Conservation (phyloP, 495 filamentous ascomycete species). For the Astrothelium subdiscretum region DNA sequence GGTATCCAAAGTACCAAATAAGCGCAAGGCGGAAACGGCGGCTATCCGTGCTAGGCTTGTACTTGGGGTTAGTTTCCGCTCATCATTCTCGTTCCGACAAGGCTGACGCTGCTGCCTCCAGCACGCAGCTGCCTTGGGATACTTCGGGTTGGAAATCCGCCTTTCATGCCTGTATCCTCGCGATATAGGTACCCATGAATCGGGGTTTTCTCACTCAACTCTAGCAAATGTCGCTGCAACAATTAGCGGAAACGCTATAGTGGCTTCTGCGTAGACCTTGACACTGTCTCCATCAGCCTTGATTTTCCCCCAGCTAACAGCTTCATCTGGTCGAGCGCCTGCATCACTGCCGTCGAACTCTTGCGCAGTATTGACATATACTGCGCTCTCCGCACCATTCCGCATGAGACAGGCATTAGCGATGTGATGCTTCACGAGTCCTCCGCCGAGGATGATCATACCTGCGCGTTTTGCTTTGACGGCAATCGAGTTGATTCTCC, state of each 20-base stretch:
- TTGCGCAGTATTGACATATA: conserved; percentile 91
- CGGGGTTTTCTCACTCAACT: conserved; percentile 26
- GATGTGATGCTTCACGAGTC: conserved; percentile 93
- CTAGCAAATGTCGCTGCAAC: conserved; percentile 87
- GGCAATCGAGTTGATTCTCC: conserved; percentile 78
- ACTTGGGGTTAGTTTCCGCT: background rate
- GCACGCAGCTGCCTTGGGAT: too few species aligned
- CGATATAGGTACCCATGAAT: too few species aligned
- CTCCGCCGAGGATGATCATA: conserved; percentile 90
- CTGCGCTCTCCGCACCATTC: conserved; percentile 90
- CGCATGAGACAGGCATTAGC: conserved; percentile 95
- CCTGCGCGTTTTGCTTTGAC: conserved; percentile 73
- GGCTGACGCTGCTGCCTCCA: background rate
- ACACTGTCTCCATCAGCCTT: conserved; percentile 74
- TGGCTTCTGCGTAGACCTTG: conserved; percentile 91
- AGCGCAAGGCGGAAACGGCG: background rate
- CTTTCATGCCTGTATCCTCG: too few species aligned
- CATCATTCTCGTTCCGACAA: background rate
- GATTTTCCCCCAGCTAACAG: conserved; percentile 98
- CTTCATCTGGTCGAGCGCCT: conserved; percentile 89
- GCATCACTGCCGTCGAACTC: conserved; percentile 98
- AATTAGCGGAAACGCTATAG: conserved; percentile 83
- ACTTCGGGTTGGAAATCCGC: too few species aligned
- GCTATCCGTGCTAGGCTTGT: background rate
- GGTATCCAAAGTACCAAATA: background rate